phyloP scores from a whole-genome alignment of 805 yeast genomes.

The Limtongia smithiae region DNA sequence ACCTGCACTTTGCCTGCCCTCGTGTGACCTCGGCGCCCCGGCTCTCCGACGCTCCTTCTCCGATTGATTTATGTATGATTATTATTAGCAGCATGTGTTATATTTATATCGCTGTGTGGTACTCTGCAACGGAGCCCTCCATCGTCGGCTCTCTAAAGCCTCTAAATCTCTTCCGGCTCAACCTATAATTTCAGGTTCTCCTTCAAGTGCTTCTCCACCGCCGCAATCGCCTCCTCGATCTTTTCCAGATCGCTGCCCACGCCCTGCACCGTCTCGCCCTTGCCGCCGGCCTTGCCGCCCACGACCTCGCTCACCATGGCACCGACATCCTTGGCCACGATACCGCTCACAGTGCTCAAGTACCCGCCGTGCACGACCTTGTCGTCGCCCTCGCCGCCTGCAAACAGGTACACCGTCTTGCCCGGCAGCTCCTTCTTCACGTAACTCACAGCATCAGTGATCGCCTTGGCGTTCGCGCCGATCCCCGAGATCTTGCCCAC shows the following conservation, averaged over 20 bases:
- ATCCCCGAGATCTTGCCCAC: slow-evolving; percentile 66
- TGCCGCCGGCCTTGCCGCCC: slow-evolving; percentile 99
- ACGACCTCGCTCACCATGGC: slow-evolving; percentile 62
- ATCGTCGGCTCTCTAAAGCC: too few relatives aligned
- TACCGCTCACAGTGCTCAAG: slow-evolving; percentile 66
- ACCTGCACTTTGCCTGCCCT: too few relatives aligned
- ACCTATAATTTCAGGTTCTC: slow-evolving; percentile 35
- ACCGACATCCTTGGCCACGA: slow-evolving; percentile 69
- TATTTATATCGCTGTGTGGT: too few relatives aligned
- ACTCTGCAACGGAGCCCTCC: too few relatives aligned
- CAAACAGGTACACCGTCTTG: slow-evolving; percentile 73
- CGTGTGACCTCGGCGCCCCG: too few relatives aligned
- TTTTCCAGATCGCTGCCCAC: slow-evolving; percentile 81
- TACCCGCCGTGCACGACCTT: slow-evolving; percentile 96
- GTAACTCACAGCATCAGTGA: slow-evolving; percentile 84
- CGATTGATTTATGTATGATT: too few relatives aligned
- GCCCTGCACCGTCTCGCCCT: slow-evolving; percentile 94
- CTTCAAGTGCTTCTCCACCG: slow-evolving; percentile 56
- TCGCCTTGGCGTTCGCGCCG: slow-evolving; percentile 84
- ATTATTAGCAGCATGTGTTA: too few relatives aligned
- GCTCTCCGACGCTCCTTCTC: too few relatives aligned
- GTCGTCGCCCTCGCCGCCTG: slow-evolving; percentile 53
- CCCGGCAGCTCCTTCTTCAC: slow-evolving; percentile 72
- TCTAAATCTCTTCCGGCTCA: neutral
- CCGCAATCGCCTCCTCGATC: slow-evolving; percentile 68